Percentiles rank a stretch among this genome's conserved stretches.
phyloP scores from a whole-genome alignment of 352 stramenopile genomes.

The Globisporangium solare region DNA sequence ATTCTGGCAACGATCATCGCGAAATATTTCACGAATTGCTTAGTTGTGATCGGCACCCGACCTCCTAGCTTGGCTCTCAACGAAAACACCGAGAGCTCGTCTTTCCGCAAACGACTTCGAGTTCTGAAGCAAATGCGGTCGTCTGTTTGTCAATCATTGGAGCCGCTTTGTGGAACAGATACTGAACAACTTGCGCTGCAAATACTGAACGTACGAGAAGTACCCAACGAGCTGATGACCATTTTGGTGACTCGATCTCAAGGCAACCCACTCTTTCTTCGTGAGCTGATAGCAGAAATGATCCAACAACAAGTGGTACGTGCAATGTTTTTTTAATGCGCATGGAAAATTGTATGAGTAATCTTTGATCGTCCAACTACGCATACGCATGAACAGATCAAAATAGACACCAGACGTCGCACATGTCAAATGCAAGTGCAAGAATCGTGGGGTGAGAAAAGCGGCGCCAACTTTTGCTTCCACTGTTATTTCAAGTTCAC shows the following conservation, averaged over 20 bases:
- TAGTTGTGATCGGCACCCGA: constrained; percentile 66
- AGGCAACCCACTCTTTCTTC: constrained; percentile 79
- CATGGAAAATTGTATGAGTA: background rate
- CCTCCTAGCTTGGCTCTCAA: constrained; percentile 58
- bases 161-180: constrained; percentile 47
- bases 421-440: constrained; percentile 73
- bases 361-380: background rate
- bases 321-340: background rate
- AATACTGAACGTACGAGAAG: constrained; percentile 53
- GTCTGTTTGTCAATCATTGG: constrained; percentile 39
- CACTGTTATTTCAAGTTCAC: constrained; percentile 57
- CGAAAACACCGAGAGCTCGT: constrained; percentile 72
- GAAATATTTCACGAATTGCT: constrained; percentile 86
- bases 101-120: constrained; percentile 70
- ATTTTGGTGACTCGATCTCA: constrained; percentile 74
- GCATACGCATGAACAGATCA: constrained; percentile 27
- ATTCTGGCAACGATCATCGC: constrained; percentile 71
- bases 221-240: constrained; percentile 52
- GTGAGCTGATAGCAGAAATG: constrained; percentile 86
- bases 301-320: constrained; percentile 62
- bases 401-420: constrained; percentile 49
- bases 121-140: constrained; percentile 64
- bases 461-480: constrained; percentile 64
- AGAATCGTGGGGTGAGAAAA: constrained; percentile 78
- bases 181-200: constrained; percentile 62